These are phyloP conservation scores for Cyberlindnera xishuangbannaensis DNA, from an alignment of 805 yeast genomes.

Conservation along the genomic window DNA sequence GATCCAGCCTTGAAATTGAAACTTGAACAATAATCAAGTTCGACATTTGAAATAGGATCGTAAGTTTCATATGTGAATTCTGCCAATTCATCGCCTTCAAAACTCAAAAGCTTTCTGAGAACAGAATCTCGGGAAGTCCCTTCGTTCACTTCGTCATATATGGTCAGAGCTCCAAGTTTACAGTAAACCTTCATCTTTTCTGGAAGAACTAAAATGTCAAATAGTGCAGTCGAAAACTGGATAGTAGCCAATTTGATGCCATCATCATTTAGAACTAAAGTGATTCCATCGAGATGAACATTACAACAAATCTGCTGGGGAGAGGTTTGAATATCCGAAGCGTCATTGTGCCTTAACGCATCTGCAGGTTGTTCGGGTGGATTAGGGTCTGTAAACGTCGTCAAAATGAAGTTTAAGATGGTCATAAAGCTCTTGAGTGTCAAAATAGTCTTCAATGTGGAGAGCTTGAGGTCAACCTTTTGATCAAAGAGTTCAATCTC, in stretches of 20 bases:
- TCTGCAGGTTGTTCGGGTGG: constrained; percentile 67
- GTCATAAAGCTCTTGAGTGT: constrained; percentile 76
- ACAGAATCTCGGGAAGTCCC: constrained; percentile 54
- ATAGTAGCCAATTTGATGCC: constrained; percentile 76
- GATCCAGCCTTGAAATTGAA: constrained; percentile 71
- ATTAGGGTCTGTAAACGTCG: constrained; percentile 83
- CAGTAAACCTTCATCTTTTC: constrained; percentile 70
- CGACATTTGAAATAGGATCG: constrained; percentile 46
- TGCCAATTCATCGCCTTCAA: constrained; percentile 77
- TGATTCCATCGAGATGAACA: constrained; percentile 66
- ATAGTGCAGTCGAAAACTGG: constrained; percentile 65
- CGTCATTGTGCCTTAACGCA: constrained; percentile 60
- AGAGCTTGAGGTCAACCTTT: constrained; percentile 61
- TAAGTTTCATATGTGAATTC: constrained; percentile 81
- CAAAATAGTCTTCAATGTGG: constrained; percentile 69
- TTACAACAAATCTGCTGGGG: constrained; percentile 72
- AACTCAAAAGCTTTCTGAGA: constrained; percentile 61
- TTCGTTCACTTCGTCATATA: constrained; percentile 71
- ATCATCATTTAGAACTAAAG: constrained; percentile 75
- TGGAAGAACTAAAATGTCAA: constrained; percentile 61
- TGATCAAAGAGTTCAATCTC: constrained; percentile 73
- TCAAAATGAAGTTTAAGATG: constrained; percentile 70
- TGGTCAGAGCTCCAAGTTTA: constrained; percentile 69
- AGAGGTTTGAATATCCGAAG: constrained; percentile 47
- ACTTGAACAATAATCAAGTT: constrained; percentile 44